Evolutionary conservation across 2,329 filamentous ascomycete species (phyloP).

Genomic region (Colletotrichum abscissum): DNA sequence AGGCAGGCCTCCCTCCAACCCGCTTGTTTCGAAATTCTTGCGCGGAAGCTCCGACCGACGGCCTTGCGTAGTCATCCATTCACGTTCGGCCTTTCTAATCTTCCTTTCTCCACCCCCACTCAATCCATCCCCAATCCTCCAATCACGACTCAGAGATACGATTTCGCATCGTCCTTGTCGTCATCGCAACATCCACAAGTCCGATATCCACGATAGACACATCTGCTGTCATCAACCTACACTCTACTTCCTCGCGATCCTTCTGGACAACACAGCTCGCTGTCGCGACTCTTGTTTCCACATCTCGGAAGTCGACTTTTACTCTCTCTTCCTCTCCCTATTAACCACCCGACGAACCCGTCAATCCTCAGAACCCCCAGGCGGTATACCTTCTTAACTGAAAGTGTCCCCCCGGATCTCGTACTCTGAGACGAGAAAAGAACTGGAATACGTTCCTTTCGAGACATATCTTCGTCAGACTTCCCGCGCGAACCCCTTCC

Average conservation of each 20-base stretch:
- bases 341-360: constrained; percentile 25
- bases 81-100: constrained; percentile 58
- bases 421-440: constrained; percentile 40
- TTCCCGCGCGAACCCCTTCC: constrained; percentile 31
- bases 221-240: neutral
- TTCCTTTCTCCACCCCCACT: constrained; percentile 45
- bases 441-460: constrained; percentile 57
- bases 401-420: constrained; percentile 19
- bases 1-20: constrained; percentile 64
- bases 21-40: constrained; percentile 60
- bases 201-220: neutral
- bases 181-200: constrained; percentile 16
- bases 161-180: constrained; percentile 24
- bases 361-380: constrained; percentile 17
- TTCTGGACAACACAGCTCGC: neutral
- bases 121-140: constrained; percentile 38
- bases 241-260: neutral
- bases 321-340: neutral
- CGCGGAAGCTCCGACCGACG: constrained; percentile 67
- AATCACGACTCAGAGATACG: constrained; percentile 31
- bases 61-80: constrained; percentile 60
- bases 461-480: constrained; percentile 32
- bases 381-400: constrained; percentile 33
- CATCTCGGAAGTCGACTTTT: constrained; percentile 15
- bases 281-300: neutral